phyloP scores from a whole-genome alignment of 1,139 yeast species.

The Debaryomycetaceae sp. region DNA sequence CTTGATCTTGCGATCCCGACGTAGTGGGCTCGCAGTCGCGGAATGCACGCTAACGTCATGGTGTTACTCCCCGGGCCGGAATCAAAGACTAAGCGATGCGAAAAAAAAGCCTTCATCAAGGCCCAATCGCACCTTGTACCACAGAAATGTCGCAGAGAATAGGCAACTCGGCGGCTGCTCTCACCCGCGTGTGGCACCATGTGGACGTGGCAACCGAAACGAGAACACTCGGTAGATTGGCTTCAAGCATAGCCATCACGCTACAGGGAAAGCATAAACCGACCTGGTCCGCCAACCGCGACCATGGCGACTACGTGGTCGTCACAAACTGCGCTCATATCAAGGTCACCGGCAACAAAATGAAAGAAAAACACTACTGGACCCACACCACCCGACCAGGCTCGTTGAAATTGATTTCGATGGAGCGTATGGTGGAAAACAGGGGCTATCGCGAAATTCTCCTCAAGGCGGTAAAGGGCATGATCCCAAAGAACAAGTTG shows the following conservation, averaged over 20 bases:
- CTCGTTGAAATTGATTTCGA: conserved; percentile 68
- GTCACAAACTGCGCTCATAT: conserved; percentile 84
- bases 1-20: no score
- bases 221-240: conserved; percentile 86
- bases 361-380: conserved; percentile 80
- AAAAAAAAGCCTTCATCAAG: no score
- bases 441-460: conserved; percentile 81
- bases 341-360: conserved; percentile 73
- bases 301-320: conserved; percentile 93
- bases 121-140: no score
- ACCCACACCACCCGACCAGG: conserved; percentile 90
- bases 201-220: conserved; percentile 79
- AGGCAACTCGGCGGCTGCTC: conserved; percentile 59
- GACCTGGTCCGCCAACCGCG: conserved; percentile 59
- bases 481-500: conserved; percentile 87
- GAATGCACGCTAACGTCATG: no score
- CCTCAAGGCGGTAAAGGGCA: conserved; percentile 81
- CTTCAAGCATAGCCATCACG: conserved; percentile 76
- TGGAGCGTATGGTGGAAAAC: conserved; percentile 67
- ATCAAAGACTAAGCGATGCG: no score
- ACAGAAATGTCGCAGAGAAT: conserved; percentile 55
- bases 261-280: conserved; percentile 97
- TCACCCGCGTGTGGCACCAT: conserved; percentile 91
- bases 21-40: no score
- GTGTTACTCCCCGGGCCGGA: no score